Conservation (phyloP, 1,284 basidiomycete genomes). For the Papiliotrema fonsecae region DNA sequence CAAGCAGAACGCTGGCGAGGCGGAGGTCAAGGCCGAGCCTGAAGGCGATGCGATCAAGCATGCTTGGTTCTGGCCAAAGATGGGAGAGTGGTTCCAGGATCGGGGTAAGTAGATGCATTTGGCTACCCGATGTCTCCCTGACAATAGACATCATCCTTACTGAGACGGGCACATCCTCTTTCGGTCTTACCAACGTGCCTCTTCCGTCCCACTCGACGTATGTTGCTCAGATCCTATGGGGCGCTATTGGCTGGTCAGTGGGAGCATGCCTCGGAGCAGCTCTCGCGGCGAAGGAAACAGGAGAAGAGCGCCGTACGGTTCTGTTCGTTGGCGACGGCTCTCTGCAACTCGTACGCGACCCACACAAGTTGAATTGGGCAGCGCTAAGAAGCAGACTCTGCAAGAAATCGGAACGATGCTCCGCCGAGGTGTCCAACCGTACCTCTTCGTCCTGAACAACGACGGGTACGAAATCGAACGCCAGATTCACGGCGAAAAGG, state of each 20-base stretch:
- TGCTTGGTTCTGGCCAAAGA: constrained; percentile 77
- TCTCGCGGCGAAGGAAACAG: constrained; percentile 66
- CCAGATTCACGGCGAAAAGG: constrained; percentile 50
- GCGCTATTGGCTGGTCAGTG: constrained; percentile 50
- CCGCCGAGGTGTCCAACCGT: constrained; percentile 46
- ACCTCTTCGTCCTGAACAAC: constrained; percentile 71
- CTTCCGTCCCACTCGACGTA: constrained; percentile 64
- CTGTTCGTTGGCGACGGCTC: constrained; percentile 70
- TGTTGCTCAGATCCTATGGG: constrained; percentile 59
- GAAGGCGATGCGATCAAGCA: constrained; percentile 58
- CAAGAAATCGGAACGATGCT: constrained; percentile 54
- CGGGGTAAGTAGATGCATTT: constrained; percentile 48
- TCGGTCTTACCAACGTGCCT: constrained; percentile 71
- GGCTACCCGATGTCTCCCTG: neutral
- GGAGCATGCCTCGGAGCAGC: constrained; percentile 51
- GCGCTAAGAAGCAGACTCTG: constrained; percentile 26
- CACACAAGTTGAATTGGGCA: neutral
- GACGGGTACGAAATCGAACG: constrained; percentile 85
- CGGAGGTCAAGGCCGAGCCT: constrained; percentile 25
- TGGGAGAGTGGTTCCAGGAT: constrained; percentile 70
- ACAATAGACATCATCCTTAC: constrained; percentile 64
- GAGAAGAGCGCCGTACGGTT: constrained; percentile 61
- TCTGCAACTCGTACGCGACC: constrained; percentile 49
- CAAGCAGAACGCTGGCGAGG: constrained; percentile 28
- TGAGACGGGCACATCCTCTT: constrained; percentile 66